phyloP scores from a whole-genome alignment of 371 early-diverging fungal species.

The Chytridiales sp. region DNA sequence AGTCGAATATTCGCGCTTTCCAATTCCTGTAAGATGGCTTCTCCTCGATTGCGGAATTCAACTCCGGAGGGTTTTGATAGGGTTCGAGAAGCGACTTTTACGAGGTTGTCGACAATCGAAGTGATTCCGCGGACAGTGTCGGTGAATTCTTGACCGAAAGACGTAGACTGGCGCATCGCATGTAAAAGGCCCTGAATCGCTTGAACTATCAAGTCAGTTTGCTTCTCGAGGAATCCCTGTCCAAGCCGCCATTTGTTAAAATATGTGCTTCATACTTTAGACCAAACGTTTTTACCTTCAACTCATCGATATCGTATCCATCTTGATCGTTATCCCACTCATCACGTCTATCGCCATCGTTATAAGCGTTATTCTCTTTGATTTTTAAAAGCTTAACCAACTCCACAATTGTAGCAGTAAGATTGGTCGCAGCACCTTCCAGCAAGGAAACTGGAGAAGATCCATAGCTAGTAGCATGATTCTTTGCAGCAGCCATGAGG shows the following conservation, averaged over 20 bases:
- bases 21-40: constrained; percentile 65
- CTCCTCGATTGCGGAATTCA: constrained; percentile 46
- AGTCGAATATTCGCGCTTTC: constrained; percentile 65
- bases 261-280: too few species aligned
- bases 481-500: constrained; percentile 73
- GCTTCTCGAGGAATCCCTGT: constrained; percentile 69
- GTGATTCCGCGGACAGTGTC: constrained; percentile 70
- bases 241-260: too few species aligned
- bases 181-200: constrained; percentile 78
- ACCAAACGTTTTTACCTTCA: constrained; percentile 31
- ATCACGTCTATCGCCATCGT: not conserved
- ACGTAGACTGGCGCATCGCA: constrained; percentile 60
- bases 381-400: constrained; percentile 67
- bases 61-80: constrained; percentile 45
- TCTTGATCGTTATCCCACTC: not conserved
- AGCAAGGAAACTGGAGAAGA: constrained; percentile 62
- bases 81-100: constrained; percentile 43
- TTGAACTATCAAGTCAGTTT: constrained; percentile 83
- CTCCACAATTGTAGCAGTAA: constrained; percentile 74
- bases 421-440: constrained; percentile 73
- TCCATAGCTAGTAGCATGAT: constrained; percentile 69
- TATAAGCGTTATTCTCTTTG: not conserved
- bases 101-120: constrained; percentile 59
- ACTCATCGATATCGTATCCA: constrained; percentile 33
- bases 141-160: constrained; percentile 58